Base-by-base conservation (phyloP, 371 early-diverging fungal genomes). In the Actinomortierella ambigua region DNA sequence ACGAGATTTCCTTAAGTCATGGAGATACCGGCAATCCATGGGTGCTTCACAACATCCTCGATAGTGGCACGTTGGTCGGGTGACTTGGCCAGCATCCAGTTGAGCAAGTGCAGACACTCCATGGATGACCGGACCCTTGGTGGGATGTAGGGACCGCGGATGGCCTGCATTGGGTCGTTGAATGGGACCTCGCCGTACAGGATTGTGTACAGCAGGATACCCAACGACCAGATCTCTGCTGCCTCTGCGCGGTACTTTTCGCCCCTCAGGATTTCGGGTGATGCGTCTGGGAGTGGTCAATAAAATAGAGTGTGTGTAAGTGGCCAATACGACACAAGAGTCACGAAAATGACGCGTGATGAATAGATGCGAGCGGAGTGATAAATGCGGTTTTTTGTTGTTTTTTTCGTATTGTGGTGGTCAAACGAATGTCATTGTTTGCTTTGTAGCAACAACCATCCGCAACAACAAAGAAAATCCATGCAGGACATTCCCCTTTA, bases 201-300 rank as follows among this genome's bases (percentile, higher is more conserved):
- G 52, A 93, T 85, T 0, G 86, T 91, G 81, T 90, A 93, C 39
- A 93, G 77, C 42, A 90, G 78, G 48, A 89, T 82, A 22, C 94
- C 94, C 5, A 93, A 66, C 0, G 91, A 82, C 94, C 94, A 95
- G 22, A 93, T 80, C 56, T 95, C 95, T 17, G 90, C 89, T 23
- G 90, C 85, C 42, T 88, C 90, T 8, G 92, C 92, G 20, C 82
- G 71, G 68, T 93, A 93, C 55, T 80, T 78, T 71, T 83, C 77
- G 7, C 88, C 85, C 49, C 70, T 76, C 39, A 95, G 76, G 41
- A 93, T 93, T 77, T 95, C 93, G n/a, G 94, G 93, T 24, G 92
- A 81, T 6, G 91, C 91, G 54, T 73, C 75, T 73, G 41, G 6
- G 34, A 42, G 14, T 2, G n/a, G 24, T 4, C 22, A 29, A 27